Evolutionary conservation across 805 yeast genomes (phyloP), one percentile per base, ranked within the genome.

Genomic region (Ogataea trehaloabstinens): DNA sequence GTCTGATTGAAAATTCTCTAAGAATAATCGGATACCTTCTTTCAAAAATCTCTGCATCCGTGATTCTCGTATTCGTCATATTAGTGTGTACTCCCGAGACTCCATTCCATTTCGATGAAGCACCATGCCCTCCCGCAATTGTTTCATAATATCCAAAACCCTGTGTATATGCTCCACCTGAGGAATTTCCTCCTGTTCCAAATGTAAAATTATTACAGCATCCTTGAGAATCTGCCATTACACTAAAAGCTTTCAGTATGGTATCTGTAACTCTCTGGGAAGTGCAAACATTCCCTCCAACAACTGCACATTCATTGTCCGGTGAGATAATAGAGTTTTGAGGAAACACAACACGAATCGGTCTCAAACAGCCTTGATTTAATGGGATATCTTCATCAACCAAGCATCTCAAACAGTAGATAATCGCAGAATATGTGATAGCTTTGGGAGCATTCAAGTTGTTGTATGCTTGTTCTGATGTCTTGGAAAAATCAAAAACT

Each of bases 221-320:
- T 30, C 97, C 96, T 64, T 91, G 98, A 1, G 97, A 89, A 48
- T 89, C 96, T 2, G 97, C 97, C 68, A 88, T 85, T 4, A 89
- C 88, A 44, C 76, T 73, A 59, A 93, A 89, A 0, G 98, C 93
- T 52, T 82, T 82, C 54, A 91, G 69, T 28, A 93, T 77, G 2
- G 85, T 91, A 62, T 90, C 97, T 0, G 95, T 89, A 33, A 93
- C 80, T 51, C 97, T 74, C 62, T 93, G 98, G 1, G 96, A 84
- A 1, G 98, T 91, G 64, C 90, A 84, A 6, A 91, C 98, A 60
- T 91, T 91, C 6, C 96, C 96, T 31, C 90, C 93, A 15, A 91
- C 97, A 25, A 88, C 95, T 2, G 97, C 99, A 33, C 95, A 91
- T 12, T 85, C 91, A 27, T 74, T 74, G 15, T 81, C 76, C 2